Conservation (phyloP, 441 rosid species). For the Pelargonium cotyledonis region DNA sequence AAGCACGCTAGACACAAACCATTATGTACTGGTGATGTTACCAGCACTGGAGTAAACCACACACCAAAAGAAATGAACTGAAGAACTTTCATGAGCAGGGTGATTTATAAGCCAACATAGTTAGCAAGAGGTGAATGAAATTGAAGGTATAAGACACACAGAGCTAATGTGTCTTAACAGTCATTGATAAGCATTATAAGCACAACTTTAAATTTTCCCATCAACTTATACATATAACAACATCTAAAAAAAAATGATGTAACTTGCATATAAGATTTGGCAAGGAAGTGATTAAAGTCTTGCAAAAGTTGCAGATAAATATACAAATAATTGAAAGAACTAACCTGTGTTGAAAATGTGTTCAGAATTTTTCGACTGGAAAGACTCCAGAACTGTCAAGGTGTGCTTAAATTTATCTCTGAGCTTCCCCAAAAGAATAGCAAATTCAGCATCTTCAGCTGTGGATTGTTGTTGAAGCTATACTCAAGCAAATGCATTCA, state of each 20-base stretch:
- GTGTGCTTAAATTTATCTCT: constrained; percentile 35
- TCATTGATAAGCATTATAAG: background rate
- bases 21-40: background rate
- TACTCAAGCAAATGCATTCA: constrained; percentile 10
- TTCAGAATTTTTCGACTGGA: constrained; percentile 75
- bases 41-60: background rate
- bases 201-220: background rate
- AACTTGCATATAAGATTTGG: too few species aligned
- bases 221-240: background rate
- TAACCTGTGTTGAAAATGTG: constrained; percentile 79
- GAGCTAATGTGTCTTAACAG: background rate
- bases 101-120: background rate
- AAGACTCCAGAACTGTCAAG: constrained; percentile 45
- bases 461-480: constrained; percentile 67
- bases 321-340: constrained; percentile 9
- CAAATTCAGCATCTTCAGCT: constrained; percentile 44
- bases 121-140: background rate
- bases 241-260: background rate
- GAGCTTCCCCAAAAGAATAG: constrained; percentile 32
- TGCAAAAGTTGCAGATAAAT: too few species aligned
- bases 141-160: background rate
- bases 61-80: background rate
- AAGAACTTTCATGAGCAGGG: background rate
- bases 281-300: too few species aligned
- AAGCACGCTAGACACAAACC: background rate